phyloP scores from a whole-genome alignment of 2,329 filamentous ascomycete genomes.

The Cryphonectria carpinicola region DNA sequence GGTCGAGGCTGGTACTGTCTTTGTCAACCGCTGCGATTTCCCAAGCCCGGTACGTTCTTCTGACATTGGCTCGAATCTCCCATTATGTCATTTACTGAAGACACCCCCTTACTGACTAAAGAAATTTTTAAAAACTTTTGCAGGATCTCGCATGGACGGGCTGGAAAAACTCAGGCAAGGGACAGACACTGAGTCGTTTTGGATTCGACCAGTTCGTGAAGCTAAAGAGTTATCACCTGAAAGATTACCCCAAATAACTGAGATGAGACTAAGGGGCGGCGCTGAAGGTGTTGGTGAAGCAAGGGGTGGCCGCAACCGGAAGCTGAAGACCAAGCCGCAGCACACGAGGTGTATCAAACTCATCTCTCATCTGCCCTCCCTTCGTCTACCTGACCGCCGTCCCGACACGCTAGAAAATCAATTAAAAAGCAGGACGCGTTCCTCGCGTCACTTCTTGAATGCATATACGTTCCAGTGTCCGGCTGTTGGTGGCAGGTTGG shows the following conservation, averaged over 20 bases:
- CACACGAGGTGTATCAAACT: constrained; percentile 7
- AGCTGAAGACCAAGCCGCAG: constrained; percentile 17
- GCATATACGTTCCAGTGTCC: constrained; percentile 22
- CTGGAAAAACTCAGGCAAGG: constrained; percentile 96
- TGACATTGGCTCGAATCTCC: background rate
- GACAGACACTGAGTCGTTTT: constrained; percentile 84
- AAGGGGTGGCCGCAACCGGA: constrained; percentile 26
- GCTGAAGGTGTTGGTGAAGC: constrained; percentile 17
- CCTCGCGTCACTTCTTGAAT: constrained; percentile 20
- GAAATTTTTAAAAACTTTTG: too few relatives aligned
- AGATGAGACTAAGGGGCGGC: constrained; percentile 8
- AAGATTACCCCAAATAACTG: constrained; percentile 70
- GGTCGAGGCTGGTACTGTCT: constrained; percentile 92
- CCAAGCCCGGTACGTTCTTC: constrained; percentile 75
- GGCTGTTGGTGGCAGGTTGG: background rate
- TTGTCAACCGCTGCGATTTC: constrained; percentile 93
- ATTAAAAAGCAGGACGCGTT: constrained; percentile 26
- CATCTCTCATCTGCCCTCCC: constrained; percentile 13
- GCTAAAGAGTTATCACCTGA: constrained; percentile 94
- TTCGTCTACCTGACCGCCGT: constrained; percentile 4
- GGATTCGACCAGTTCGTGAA: constrained; percentile 96
- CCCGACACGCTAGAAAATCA: constrained; percentile 21
- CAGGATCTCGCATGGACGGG: constrained; percentile 95
- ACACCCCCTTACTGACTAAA: constrained; percentile 32
- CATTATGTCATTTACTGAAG: constrained; percentile 23